Evolutionary conservation across 192 early-diverging fungal genomes (phyloP).

Genomic region (Phycomyces nitens): DNA sequence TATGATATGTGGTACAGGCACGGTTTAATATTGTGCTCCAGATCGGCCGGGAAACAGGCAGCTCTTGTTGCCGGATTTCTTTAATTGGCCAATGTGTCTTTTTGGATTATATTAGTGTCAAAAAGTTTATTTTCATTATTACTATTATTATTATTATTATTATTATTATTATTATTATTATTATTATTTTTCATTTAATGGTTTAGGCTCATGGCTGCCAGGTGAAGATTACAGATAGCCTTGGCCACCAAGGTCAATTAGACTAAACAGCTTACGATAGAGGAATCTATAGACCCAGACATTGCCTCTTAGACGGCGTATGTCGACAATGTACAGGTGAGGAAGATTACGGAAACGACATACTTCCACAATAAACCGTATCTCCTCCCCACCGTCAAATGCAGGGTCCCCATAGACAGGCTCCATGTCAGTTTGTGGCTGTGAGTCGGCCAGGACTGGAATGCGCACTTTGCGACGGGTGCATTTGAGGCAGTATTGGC

Average conservation of each 20-base stretch:
- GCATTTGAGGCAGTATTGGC: conserved; percentile 51
- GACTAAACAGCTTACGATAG: conserved; percentile 45
- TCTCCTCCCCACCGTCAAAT: conserved; percentile 55
- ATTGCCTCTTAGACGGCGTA: conserved; percentile 58
- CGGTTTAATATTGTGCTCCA: too few relatives aligned
- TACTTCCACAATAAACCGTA: conserved; percentile 73
- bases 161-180: too few relatives aligned
- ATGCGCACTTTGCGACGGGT: conserved; percentile 32
- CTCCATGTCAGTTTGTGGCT: conserved; percentile 25
- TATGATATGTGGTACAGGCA: too few relatives aligned
- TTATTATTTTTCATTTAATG: too few relatives aligned
- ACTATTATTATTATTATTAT: too few relatives aligned
- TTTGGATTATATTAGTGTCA: too few relatives aligned
- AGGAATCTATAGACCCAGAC: conserved; percentile 62
- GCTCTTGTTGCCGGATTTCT: too few relatives aligned
- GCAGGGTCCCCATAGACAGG: conserved; percentile 36
- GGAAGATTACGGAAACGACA: conserved; percentile 78
- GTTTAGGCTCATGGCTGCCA: too few relatives aligned
- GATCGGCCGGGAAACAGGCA: too few relatives aligned
- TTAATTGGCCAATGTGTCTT: background rate
- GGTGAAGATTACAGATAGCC: too few relatives aligned
- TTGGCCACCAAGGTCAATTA: conserved; percentile 26
- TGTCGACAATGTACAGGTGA: conserved; percentile 57
- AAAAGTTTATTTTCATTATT: too few relatives aligned
- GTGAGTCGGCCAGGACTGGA: background rate